Base-by-base conservation (phyloP, 139 green algal species). In the Mesostigma viride region DNA sequence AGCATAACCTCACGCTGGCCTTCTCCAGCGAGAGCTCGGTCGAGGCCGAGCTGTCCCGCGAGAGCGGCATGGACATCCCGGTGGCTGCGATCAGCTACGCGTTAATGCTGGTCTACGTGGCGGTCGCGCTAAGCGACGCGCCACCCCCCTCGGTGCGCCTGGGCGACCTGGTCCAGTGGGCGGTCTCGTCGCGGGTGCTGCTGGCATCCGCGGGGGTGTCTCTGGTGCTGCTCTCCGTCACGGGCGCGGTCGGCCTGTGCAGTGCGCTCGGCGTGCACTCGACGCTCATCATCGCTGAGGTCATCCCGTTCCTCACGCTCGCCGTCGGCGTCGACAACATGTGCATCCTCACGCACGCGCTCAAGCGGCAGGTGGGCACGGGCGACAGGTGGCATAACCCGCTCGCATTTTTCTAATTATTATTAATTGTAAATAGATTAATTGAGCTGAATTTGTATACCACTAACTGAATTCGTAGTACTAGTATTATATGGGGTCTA, bases 221-320 rank as follows among this genome's bases (percentile, higher is more conserved):
- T 3, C 82, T 92, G 6, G 87, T 93, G 60, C 80, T 76, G 0
- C 63, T 48, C 3, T 86, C 82, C n/a, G 89, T 95, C 30, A 69
- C 73, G 1, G 84, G 75, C 30, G 84, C 80, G 0, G 36, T 91
- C 60, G 88, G 82, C 22, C 27, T 64, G 17, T 48, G 58, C 27
- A 74, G 64, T 31, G 64, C 64, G 3, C 30, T 75, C 3, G 69
- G 71, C 75, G 62, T 91, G 26, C 73, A 69, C 35, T 65, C 74
- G 46, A 91, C 86, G 2, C 81, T 95, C 35, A 93, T 95, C 68
- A 86, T 87, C 34, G 64, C 89, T 62, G 86, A 94, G 73, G 90
- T 96, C 24, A 91, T 96, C 35, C 90, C 90, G 28, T 96, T 96
- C 76, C 79, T 96, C 44, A 85, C 85, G 62, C 79, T 95, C 67